These are phyloP conservation scores for Tilletia caries DNA, from an alignment of 1,284 basidiomycete genomes.

Conservation along the genomic window DNA sequence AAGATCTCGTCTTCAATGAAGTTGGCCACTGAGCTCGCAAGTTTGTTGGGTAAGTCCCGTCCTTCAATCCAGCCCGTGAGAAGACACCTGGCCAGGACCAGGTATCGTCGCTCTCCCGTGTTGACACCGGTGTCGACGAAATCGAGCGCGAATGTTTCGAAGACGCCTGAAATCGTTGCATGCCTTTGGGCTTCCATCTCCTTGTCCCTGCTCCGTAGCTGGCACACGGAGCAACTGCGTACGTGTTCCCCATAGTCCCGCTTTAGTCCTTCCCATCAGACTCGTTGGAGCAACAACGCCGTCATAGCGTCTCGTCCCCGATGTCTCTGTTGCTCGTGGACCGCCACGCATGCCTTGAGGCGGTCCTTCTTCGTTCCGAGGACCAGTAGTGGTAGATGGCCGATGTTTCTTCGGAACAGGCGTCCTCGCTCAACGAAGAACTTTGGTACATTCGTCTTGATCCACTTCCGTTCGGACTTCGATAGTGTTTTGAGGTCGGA, in stretches of 20 bases:
- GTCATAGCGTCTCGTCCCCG: background rate
- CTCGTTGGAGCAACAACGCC: background rate
- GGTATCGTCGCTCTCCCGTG: background rate
- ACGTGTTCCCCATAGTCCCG: background rate
- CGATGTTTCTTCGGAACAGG: background rate
- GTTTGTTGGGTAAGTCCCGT: background rate
- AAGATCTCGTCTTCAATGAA: slow-evolving; percentile 3
- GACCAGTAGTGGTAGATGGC: background rate
- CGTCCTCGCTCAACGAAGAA: background rate
- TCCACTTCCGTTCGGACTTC: background rate
- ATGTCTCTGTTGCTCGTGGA: background rate
- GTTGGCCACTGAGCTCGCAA: background rate
- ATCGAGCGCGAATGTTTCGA: background rate
- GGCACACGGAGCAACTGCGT: background rate
- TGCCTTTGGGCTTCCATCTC: background rate
- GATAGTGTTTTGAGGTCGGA: background rate
- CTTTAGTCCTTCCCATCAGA: background rate
- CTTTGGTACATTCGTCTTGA: background rate
- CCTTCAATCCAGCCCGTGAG: background rate
- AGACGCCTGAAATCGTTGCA: background rate
- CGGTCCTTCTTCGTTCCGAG: background rate
- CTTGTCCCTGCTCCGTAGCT: background rate
- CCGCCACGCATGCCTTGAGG: background rate
- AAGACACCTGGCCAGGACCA: background rate
- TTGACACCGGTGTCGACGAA: background rate